Base-by-base conservation (phyloP, 176 grass and related monocot genomes). In the Tillandsia fasciculata region DNA sequence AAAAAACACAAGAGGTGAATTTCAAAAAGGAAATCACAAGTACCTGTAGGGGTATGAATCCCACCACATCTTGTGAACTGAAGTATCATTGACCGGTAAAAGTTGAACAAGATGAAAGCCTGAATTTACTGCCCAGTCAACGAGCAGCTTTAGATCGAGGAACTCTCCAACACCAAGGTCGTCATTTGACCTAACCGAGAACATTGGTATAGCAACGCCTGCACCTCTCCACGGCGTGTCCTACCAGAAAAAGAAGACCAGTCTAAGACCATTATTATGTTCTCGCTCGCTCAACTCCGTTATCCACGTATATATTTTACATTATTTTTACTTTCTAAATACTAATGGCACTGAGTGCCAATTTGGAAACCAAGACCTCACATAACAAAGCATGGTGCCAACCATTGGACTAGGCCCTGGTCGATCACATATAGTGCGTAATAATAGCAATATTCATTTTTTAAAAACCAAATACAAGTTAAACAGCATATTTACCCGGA, bases 41-140 rank as follows among this genome's bases (percentile, higher is more conserved):
- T 84, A 95, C 91, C 91, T 95, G 78, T 99, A 99, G 15, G 94
- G 94, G 78, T 99, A 99, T 50, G 94, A 99, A 85, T 99, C 94
- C 94, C 94, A 99, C 94, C 94, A 99, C 94, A 99, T 99, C 75
- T 53, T 68, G 71, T 99, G 64, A 74, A 99, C 89, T 67, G 94
- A 93, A 73, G 94, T 99, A 67, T 99, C 94, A 23, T 99, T 99
- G 33, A 99, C 82, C 26, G 94, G 94, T 57, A 99, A 84, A 50
- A 99, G 80, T 80, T 99, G 94, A 71, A 99, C 87, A 74, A 99
- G 87, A 84, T 99, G 94, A 84, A 99, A 99, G 68, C 89, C 89
- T 12, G 77, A 93, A 76, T 87, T 85, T 58, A 90, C 89, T 65
- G 89, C 86, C 89, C 86, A 99, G 67, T 99, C 94, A 86, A 93